Conservation (phyloP, 768 basidiomycete genomes). For the Dacryopinax spathularia region DNA sequence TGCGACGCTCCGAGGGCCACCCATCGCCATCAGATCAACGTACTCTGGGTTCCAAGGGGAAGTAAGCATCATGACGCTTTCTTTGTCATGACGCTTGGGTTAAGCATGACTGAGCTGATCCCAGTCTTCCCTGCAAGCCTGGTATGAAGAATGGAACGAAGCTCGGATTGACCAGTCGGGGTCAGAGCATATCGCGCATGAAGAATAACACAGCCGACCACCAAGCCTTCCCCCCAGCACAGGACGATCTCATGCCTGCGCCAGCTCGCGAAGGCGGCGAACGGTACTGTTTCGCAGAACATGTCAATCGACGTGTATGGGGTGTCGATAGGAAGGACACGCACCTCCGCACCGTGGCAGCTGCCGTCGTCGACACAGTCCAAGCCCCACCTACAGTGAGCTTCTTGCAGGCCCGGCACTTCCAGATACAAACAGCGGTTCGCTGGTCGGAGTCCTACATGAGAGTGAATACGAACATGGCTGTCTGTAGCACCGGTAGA, state of each 20-base stretch:
- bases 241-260: conserved; percentile 65
- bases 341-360: conserved; percentile 92
- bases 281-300: conserved; percentile 73
- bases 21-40: no score
- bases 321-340: no score
- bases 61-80: no score
- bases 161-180: no score
- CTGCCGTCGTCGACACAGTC: conserved; percentile 94
- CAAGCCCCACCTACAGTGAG: conserved; percentile 96
- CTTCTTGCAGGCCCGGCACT: conserved; percentile 90
- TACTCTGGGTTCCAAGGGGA: no score
- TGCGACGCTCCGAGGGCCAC: no score
- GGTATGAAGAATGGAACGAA: no score
- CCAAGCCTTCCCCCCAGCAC: neutral
- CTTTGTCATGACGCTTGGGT: no score
- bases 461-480: neutral
- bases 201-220: no score
- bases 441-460: conserved; percentile 91
- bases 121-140: no score
- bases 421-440: conserved; percentile 94
- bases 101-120: no score
- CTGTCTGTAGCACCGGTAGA: neutral
- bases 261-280: conserved; percentile 87
- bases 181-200: neutral
- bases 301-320: no score